These are phyloP conservation scores for Thielaviopsis musarum DNA, from an alignment of 2,329 filamentous ascomycete species.

Conservation along the genomic window DNA sequence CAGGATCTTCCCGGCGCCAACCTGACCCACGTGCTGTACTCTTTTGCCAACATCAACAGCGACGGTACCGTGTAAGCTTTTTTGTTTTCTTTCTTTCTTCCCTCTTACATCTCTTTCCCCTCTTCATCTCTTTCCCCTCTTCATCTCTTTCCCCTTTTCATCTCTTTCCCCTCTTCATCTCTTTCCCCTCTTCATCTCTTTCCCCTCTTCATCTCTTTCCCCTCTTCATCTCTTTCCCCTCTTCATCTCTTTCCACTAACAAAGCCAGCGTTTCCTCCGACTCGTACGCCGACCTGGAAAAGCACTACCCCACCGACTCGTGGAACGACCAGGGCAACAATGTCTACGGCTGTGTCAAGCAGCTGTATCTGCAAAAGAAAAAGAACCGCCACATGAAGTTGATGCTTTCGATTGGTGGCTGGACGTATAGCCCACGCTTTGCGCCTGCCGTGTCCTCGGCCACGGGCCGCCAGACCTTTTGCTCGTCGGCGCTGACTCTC, in stretches of 20 bases:
- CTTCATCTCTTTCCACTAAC: slow-evolving; percentile 12
- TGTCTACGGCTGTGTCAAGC: slow-evolving; percentile 62
- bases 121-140: slow-evolving; percentile 10
- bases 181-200: slow-evolving; percentile 5
- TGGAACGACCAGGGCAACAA: slow-evolving; percentile 43
- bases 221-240: slow-evolving; percentile 3
- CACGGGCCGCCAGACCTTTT: slow-evolving; percentile 47
- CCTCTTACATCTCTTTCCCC: background rate
- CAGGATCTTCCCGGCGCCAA: slow-evolving; percentile 49
- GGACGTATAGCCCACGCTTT: slow-evolving; percentile 59
- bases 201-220: slow-evolving; percentile 9
- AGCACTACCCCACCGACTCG: slow-evolving; percentile 49
- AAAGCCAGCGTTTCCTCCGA: slow-evolving; percentile 36
- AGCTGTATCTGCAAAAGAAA: slow-evolving; percentile 62
- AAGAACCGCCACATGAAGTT: slow-evolving; percentile 60
- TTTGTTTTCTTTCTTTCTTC: background rate
- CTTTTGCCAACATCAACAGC: slow-evolving; percentile 12
- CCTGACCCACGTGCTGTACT: slow-evolving; percentile 57
- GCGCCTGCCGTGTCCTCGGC: slow-evolving; percentile 43
- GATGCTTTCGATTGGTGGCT: slow-evolving; percentile 69
- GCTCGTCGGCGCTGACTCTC: slow-evolving; percentile 47
- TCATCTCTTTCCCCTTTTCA: slow-evolving; percentile 1
- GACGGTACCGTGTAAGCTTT: slow-evolving; percentile 16
- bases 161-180: slow-evolving; percentile 3
- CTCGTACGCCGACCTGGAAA: slow-evolving; percentile 45